Percentiles rank a stretch among this genome's conserved stretches.
Evolutionary conservation across 2,329 filamentous ascomycete species (phyloP).

Genomic region (Colletotrichum spinosum): DNA sequence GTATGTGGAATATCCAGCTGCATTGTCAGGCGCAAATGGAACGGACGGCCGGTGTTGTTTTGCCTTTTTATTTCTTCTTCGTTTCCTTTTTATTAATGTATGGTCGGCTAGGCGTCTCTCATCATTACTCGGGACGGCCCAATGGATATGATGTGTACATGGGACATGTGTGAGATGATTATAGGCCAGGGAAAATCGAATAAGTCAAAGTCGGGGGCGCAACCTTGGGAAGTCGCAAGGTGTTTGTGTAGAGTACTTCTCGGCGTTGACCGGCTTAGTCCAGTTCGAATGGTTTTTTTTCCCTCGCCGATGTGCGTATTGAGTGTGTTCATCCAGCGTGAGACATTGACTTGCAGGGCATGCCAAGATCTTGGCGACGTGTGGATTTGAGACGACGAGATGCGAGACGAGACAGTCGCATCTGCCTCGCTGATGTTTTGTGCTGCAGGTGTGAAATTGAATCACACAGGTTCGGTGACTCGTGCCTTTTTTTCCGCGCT

Average conservation of each 20-base stretch:
- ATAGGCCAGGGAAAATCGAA: slow-evolving; percentile 11
- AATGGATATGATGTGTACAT: slow-evolving; percentile 25
- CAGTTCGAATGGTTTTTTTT: slow-evolving; percentile 14
- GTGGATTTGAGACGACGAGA: slow-evolving; percentile 3
- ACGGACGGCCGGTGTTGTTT: slow-evolving; percentile 19
- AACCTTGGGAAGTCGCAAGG: slow-evolving; percentile 6
- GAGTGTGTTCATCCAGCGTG: neutral
- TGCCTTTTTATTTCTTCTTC: slow-evolving; percentile 4
- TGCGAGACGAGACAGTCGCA: no score
- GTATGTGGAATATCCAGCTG: slow-evolving; percentile 13
- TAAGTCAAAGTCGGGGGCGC: slow-evolving; percentile 7
- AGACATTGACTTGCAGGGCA: slow-evolving; percentile 6
- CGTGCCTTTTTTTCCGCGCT: no score
- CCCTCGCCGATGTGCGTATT: no score
- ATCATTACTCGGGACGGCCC: slow-evolving; percentile 9
- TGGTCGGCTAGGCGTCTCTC: neutral
- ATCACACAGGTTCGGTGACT: no score
- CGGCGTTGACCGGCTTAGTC: no score
- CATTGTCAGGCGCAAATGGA: slow-evolving; percentile 31
- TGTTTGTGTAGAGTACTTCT: slow-evolving; percentile 24
- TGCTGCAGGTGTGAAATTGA: no score
- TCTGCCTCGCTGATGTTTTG: no score
- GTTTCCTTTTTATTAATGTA: neutral
- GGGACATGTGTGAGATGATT: slow-evolving; percentile 34
- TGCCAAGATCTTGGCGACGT: slow-evolving; percentile 20